Conservation (phyloP, 2,329 filamentous ascomycete genomes). For the Claviceps lovelessii region DNA sequence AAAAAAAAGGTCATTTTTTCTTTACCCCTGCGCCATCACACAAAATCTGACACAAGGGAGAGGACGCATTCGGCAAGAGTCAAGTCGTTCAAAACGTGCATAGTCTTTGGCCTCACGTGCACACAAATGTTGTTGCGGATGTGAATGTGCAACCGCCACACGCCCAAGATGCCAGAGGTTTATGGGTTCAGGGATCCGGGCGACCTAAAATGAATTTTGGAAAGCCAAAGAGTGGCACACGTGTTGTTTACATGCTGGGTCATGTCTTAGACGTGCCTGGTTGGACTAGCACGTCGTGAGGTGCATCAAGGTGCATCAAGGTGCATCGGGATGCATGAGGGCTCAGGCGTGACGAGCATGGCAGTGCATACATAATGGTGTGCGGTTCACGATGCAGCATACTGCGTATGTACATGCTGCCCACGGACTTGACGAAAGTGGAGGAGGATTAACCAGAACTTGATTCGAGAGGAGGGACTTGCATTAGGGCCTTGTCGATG, state of each 20-base stretch:
- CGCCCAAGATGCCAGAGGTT: not conserved
- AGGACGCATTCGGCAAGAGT: not conserved
- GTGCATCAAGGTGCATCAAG: not conserved
- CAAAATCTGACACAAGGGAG: not conserved
- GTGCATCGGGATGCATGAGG: not conserved
- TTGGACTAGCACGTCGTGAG: not conserved
- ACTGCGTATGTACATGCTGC: no score
- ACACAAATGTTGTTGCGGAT: not conserved
- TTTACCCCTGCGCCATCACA: not conserved
- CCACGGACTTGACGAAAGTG: not conserved
- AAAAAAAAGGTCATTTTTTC: not conserved
- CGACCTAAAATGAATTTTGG: not conserved
- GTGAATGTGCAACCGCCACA: not conserved
- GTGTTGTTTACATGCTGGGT: not conserved
- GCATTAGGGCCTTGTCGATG: not conserved
- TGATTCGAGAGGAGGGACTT: not conserved
- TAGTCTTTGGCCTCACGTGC: not conserved
- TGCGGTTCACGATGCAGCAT: not conserved
- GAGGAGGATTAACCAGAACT: not conserved
- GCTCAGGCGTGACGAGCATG: not conserved
- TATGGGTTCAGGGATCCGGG: not conserved
- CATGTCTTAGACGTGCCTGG: not conserved
- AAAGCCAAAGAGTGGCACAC: not conserved
- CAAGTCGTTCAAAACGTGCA: not conserved
- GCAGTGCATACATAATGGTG: not conserved